A percentile compares a stretch with the other conserved stretches of the same genome.
Conservation (phyloP, 768 basidiomycete species). For the Boletus edulis region DNA sequence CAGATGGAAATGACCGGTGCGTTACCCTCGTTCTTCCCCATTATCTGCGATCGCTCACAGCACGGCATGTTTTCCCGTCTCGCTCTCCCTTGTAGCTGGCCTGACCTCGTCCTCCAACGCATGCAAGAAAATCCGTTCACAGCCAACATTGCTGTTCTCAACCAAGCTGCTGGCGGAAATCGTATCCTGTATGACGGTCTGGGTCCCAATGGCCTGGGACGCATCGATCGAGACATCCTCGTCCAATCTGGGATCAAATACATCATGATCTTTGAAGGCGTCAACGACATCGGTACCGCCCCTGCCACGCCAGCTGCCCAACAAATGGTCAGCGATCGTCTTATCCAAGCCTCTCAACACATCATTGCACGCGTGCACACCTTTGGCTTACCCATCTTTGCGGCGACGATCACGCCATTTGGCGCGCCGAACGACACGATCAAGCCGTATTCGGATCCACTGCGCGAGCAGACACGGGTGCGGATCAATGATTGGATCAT, state of each 20-base stretch:
- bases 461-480: neutral
- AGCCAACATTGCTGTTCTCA: neutral
- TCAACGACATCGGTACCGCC: conserved; percentile 8
- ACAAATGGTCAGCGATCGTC: neutral
- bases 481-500: conserved; percentile 1
- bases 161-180: neutral
- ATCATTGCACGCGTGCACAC: neutral
- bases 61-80: neutral
- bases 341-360: conserved; percentile 5
- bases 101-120: neutral
- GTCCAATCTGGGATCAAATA: conserved; percentile 6
- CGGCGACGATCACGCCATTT: conserved; percentile 3
- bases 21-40: neutral
- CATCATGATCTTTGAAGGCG: conserved; percentile 4
- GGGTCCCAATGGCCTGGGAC: neutral
- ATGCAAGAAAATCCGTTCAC: conserved; percentile 1
- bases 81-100: neutral
- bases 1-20: conserved; percentile 1
- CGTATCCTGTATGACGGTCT: neutral
- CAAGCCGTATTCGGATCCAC: neutral
- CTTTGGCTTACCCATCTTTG: conserved; percentile 1
- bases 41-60: neutral
- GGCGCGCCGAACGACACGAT: neutral
- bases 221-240: conserved; percentile 3
- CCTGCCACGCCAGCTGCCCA: neutral